Evolutionary conservation across 2,329 filamentous ascomycete genomes (phyloP), one percentile per base, ranked within the genome.

Genomic region (Setomelanomma holmii): DNA sequence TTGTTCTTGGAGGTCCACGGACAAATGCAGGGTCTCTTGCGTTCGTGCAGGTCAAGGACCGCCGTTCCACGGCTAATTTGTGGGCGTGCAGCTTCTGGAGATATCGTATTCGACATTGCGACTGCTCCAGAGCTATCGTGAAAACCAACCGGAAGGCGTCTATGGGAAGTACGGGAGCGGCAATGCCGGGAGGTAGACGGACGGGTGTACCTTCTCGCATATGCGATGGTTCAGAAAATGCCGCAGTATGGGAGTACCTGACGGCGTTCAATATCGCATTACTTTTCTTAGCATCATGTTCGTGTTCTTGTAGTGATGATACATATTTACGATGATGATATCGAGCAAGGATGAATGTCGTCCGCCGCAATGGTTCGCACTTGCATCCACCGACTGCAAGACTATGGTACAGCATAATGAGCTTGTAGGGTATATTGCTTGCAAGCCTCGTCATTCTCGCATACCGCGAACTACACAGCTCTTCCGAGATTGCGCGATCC

Each of bases 361-460:
- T 39, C 46, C 42, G 49, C 42, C 48, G 40, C 34, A 46, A 43
- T 21, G 27, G 51, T 55, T 63, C 56, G 53, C 53, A 53, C 53
- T 44, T 30, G 17, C 24, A 53, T 56, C 45, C 45, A 36, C 56
- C 48, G 39, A 24, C 36, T 45, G 45, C 41, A 30, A 46, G n/a
- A 30, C 17, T 20, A 45, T 57, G 42, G 23, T 45, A 63, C 58
- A 21, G 51, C 61, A 61, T 55, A 48, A 22, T 57, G 41, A 23
- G 55, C 44, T 55, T 40, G 43, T 49, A 42, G 45, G 24, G 21
- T 40, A 36, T 10, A 10, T 36, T 36, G 34, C 8, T 36, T 36
- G 34, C 34, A 36, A 36, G 34, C 14, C 10, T 14, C 27, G 27
- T 30, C 14, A 30, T 14, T 14, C 27, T 8, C 10, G 27, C 27